phyloP scores from a whole-genome alignment of 192 early-diverging fungal species.

The Neocallimastix lanati region DNA sequence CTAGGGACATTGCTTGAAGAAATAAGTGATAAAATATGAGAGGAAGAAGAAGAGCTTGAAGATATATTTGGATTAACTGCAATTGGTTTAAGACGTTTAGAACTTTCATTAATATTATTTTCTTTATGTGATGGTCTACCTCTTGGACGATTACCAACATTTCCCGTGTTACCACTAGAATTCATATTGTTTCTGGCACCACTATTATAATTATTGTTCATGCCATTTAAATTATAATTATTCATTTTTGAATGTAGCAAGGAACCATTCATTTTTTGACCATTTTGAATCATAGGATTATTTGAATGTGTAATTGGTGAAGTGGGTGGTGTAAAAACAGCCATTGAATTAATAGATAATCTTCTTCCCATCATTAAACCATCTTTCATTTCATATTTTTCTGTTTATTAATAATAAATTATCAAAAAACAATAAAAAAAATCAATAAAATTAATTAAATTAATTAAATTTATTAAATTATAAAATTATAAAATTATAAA shows the following conservation, averaged over 20 bases:
- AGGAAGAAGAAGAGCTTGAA: neutral
- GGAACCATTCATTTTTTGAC: neutral
- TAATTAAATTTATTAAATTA: too few relatives aligned
- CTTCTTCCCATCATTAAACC: neutral
- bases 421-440: too few relatives aligned
- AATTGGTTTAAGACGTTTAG: neutral
- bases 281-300: neutral
- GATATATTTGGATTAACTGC: neutral
- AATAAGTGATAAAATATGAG: too few relatives aligned
- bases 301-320: neutral
- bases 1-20: too few relatives aligned
- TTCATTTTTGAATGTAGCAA: neutral
- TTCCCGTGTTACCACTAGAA: neutral
- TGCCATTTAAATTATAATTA: neutral
- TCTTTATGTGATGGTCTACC: neutral
- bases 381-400: neutral
- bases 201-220: neutral
- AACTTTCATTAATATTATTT: neutral
- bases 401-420: too few relatives aligned
- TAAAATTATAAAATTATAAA: too few relatives aligned
- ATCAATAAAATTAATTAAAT: too few relatives aligned
- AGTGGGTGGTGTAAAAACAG: neutral
- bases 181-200: neutral
- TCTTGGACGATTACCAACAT: neutral
- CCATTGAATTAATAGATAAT: neutral